Conservation (phyloP, 257 asterid species). For the Solanum pimpinellifolium region DNA sequence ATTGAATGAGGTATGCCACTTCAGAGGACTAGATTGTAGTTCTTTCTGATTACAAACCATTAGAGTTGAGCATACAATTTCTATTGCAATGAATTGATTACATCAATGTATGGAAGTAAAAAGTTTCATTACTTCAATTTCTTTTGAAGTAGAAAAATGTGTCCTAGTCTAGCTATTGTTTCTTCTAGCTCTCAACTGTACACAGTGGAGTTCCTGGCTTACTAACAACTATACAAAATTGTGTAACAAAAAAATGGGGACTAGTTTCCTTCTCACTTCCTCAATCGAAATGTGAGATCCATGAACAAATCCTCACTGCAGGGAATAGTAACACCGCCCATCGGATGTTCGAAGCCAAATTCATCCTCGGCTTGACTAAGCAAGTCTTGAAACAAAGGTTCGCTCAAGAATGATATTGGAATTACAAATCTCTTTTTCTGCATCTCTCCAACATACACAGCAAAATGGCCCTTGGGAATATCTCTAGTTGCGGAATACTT, state of each 20-base stretch:
- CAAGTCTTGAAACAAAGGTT: constrained; percentile 25
- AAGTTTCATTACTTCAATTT: not conserved
- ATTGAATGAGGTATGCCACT: not conserved
- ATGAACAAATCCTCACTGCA: constrained; percentile 25
- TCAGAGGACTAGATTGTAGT: not conserved
- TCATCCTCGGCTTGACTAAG: constrained; percentile 26
- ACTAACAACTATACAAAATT: not conserved
- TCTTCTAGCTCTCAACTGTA: not conserved
- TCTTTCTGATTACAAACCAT: not conserved
- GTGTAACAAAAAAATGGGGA: not conserved
- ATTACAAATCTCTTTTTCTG: constrained; percentile 25
- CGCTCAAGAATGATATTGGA: constrained; percentile 21
- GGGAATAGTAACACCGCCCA: constrained; percentile 51
- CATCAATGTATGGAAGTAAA: not conserved
- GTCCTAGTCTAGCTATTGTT: not conserved
- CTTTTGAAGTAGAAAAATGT: not conserved
- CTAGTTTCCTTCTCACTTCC: not conserved
- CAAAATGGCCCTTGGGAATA: constrained; percentile 48
- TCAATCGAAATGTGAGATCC: constrained; percentile 16
- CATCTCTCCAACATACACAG: constrained; percentile 43
- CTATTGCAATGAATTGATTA: not conserved
- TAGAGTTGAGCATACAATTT: not conserved
- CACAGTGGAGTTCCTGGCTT: not conserved
- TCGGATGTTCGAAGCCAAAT: constrained; percentile 35
- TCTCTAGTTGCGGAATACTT: not conserved